Evolutionary conservation across 169 alveolate genomes (phyloP).

Genomic region (Fabrea salina): DNA sequence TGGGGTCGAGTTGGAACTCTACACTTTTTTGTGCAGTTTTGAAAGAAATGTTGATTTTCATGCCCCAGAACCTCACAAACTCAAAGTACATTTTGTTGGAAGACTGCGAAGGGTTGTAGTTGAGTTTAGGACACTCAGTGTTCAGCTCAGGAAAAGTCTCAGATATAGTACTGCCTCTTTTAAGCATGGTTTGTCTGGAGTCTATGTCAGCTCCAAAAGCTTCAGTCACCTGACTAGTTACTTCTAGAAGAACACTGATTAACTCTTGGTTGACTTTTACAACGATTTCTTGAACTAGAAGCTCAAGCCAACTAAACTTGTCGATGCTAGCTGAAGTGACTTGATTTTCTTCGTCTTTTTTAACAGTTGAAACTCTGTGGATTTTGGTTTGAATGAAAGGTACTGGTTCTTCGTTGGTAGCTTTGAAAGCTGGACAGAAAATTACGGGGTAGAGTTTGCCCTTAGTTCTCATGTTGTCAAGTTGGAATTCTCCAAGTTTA

Average conservation of each 20-base stretch:
- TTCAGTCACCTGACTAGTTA: not conserved
- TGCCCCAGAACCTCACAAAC: conserved; percentile 42
- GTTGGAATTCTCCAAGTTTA: not conserved
- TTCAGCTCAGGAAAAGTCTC: not conserved
- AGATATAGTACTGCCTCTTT: not conserved
- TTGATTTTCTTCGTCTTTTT: not conserved
- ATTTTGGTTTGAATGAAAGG: conserved; percentile 45
- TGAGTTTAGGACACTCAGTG: not conserved
- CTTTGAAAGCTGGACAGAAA: not conserved
- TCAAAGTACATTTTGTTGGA: conserved; percentile 43
- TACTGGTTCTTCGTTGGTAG: not conserved
- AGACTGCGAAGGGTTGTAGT: not conserved
- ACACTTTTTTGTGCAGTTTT: conserved; percentile 39
- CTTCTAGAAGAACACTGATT: conserved; percentile 19
- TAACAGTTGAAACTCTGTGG: not conserved
- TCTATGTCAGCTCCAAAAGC: not conserved
- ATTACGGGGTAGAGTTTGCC: conserved; percentile 13
- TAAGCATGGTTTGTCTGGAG: not conserved
- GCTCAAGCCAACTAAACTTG: conserved; percentile 29
- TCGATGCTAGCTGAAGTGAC: conserved; percentile 10
- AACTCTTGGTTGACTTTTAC: conserved; percentile 38
- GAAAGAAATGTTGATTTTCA: conserved; percentile 41
- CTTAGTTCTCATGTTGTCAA: conserved; percentile 16
- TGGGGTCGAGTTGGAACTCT: conserved; percentile 30
- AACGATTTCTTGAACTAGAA: conserved; percentile 40